A percentile compares a stretch with the other conserved stretches of the same genome.
Conservation (phyloP, 768 basidiomycete genomes). For the Pluteus cervinus region DNA sequence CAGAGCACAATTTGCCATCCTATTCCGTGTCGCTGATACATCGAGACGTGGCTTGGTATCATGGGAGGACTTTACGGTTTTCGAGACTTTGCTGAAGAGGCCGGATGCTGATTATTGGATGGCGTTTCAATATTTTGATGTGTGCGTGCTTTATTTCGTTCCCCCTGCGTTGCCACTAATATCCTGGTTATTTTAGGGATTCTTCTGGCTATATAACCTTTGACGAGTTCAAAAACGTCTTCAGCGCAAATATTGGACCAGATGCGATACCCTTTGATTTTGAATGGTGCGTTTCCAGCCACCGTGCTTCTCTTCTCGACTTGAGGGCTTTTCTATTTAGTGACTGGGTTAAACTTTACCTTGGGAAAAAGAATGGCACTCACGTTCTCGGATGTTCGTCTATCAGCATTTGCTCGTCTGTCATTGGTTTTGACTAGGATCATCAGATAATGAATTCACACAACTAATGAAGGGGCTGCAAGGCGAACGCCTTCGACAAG, state of each 20-base stretch:
- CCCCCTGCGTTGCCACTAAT: not conserved
- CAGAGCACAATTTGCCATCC: slow-evolving; percentile 81
- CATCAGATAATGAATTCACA: slow-evolving; percentile 88
- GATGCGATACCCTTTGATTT: slow-evolving; percentile 93
- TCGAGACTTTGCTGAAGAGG: slow-evolving; percentile 87
- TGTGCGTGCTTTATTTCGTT: slow-evolving; percentile 45
- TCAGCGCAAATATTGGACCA: slow-evolving; percentile 70
- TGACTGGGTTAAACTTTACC: slow-evolving; percentile 94
- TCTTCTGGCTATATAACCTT: slow-evolving; percentile 89
- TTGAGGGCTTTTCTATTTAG: slow-evolving; percentile 33
- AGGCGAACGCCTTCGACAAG: slow-evolving; percentile 94
- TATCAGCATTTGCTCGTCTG: slow-evolving; percentile 1
- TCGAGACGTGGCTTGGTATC: slow-evolving; percentile 71
- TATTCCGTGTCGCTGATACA: slow-evolving; percentile 85
- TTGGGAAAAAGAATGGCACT: slow-evolving; percentile 86
- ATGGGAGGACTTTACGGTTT: slow-evolving; percentile 96
- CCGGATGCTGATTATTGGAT: slow-evolving; percentile 98
- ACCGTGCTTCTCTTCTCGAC: slow-evolving; percentile 1
- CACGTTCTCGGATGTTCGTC: slow-evolving; percentile 88
- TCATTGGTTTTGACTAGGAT: slow-evolving; percentile 2
- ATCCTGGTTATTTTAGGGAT: slow-evolving; percentile 45
- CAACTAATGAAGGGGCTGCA: slow-evolving; percentile 98
- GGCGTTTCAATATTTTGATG: slow-evolving; percentile 94
- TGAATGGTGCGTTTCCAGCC: slow-evolving; percentile 55
- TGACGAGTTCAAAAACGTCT: slow-evolving; percentile 92